A percentile compares a stretch with the other conserved stretches of the same genome.
Evolutionary conservation across 345 rosid genomes (phyloP).

Genomic region (Boechera divaricarpa): DNA sequence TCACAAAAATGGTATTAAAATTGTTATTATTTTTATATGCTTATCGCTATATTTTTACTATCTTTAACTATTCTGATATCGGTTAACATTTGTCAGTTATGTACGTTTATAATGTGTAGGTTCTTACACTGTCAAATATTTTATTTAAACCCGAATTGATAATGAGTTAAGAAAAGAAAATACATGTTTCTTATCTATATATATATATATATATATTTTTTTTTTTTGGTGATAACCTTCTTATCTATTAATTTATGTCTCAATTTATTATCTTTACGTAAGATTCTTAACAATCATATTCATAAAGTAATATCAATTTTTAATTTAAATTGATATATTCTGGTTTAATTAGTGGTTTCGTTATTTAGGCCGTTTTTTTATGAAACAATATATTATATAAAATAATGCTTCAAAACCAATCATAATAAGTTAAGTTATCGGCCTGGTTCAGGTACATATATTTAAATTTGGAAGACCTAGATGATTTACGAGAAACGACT

Average conservation of each 20-base stretch:
- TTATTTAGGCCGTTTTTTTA: not conserved
- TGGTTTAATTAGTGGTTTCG: not conserved
- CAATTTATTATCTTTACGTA: not conserved
- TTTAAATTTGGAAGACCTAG: not conserved
- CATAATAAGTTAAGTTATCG: not conserved
- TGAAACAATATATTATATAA: not conserved
- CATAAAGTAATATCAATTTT: not conserved
- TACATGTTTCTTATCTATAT: not conserved
- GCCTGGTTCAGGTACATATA: not conserved
- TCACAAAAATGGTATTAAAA: too few species aligned
- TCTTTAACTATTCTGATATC: too few species aligned
- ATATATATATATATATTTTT: too few species aligned
- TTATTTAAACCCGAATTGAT: not conserved
- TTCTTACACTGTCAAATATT: not conserved
- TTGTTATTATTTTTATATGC: too few species aligned
- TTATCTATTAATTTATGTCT: not conserved
- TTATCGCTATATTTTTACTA: too few species aligned
- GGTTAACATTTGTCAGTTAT: too few species aligned
- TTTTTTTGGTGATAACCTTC: too few species aligned
- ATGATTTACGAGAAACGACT: not conserved
- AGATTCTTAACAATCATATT: not conserved
- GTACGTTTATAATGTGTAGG: too few species aligned
- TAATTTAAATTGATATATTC: too few species aligned
- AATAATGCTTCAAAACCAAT: not conserved
- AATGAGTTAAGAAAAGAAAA: not conserved